Evolutionary conservation across 768 basidiomycete species (phyloP).

Genomic region (Termitomyces eurrhizus): DNA sequence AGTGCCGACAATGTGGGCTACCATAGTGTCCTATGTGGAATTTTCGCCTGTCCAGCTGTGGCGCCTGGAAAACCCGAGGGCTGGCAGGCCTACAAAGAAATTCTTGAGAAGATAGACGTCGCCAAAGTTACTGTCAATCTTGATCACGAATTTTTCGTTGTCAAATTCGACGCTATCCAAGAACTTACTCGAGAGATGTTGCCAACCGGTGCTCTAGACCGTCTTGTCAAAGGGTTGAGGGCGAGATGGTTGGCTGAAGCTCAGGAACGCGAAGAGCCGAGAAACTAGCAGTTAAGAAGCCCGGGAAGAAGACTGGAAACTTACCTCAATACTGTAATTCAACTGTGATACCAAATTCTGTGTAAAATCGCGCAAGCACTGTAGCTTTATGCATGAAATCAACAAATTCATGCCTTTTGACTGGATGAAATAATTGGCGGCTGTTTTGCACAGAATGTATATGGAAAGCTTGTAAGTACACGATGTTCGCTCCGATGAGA

Average conservation of each 20-base stretch:
- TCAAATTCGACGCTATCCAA: neutral
- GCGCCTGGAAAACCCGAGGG: too few relatives aligned
- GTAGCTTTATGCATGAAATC: too few relatives aligned
- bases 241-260: neutral
- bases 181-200: neutral
- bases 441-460: too few relatives aligned
- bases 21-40: neutral
- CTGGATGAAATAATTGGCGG: too few relatives aligned
- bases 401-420: too few relatives aligned
- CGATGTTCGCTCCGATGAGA: too few relatives aligned
- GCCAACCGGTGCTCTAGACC: neutral
- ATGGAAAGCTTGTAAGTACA: neutral
- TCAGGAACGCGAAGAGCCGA: neutral
- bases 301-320: too few relatives aligned
- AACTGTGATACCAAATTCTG: too few relatives aligned
- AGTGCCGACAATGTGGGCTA: neutral
- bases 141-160: neutral
- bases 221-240: neutral
- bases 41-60: neutral
- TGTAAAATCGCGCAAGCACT: too few relatives aligned
- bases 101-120: neutral
- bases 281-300: neutral
- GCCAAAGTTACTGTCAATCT: neutral
- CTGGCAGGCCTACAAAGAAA: neutral
- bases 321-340: too few relatives aligned